phyloP scores from a whole-genome alignment of 1,284 basidiomycete species.

The Heterobasidion occidentale region DNA sequence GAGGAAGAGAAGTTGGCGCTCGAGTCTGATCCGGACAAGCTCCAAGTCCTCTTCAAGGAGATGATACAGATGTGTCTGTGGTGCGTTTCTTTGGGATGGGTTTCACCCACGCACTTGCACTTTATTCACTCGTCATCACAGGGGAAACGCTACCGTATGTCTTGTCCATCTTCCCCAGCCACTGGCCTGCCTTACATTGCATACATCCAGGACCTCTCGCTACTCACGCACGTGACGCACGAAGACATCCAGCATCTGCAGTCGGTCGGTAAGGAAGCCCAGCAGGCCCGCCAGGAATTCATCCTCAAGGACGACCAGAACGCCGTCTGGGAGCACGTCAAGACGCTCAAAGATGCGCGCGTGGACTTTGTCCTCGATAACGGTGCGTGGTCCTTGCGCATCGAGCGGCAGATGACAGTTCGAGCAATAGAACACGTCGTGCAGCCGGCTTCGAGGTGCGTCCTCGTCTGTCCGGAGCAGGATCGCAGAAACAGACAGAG shows the following conservation, averaged over 20 bases:
- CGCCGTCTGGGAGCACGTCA: constrained; percentile 70
- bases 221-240: constrained; percentile 73
- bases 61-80: constrained; percentile 89
- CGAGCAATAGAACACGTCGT: constrained; percentile 20
- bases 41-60: constrained; percentile 67
- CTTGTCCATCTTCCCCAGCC: neutral
- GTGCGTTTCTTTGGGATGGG: constrained; percentile 25
- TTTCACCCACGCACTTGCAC: neutral
- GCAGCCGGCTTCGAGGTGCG: constrained; percentile 83
- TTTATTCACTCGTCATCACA: constrained; percentile 17
- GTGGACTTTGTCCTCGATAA: constrained; percentile 94
- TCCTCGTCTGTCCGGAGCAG: neutral
- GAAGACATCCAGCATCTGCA: constrained; percentile 84
- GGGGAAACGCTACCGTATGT: constrained; percentile 75
- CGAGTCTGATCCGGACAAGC: constrained; percentile 38
- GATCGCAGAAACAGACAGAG: too few species aligned
- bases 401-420: neutral
- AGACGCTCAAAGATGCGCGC: constrained; percentile 44
- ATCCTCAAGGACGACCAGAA: constrained; percentile 85
- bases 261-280: constrained; percentile 71
- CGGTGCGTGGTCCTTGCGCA: constrained; percentile 34
- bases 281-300: constrained; percentile 64
- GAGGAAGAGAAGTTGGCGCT: constrained; percentile 40
- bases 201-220: constrained; percentile 60
- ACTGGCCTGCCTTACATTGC: neutral